These are phyloP conservation scores for Aspergillus arachidicola DNA, from an alignment of 2,329 filamentous ascomycete species.

Conservation along the genomic window DNA sequence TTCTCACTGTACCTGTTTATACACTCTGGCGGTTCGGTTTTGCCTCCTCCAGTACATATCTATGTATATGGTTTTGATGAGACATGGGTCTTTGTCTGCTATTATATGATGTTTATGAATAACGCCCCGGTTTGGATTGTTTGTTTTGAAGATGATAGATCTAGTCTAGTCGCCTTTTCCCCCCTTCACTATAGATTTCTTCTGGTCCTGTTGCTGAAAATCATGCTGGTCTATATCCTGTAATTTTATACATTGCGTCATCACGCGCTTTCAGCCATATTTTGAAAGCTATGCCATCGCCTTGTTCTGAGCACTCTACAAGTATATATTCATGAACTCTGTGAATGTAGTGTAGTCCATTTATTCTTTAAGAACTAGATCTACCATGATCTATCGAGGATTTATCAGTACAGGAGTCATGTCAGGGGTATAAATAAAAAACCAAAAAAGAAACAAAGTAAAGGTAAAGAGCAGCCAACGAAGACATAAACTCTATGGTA, in stretches of 20 bases:
- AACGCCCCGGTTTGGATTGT: not conserved
- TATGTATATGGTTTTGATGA: not conserved
- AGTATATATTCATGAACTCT: not conserved
- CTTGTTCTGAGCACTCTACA: not conserved
- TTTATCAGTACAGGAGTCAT: slow-evolving; percentile 17
- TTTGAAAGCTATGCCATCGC: not conserved
- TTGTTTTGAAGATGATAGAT: not conserved
- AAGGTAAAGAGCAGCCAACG: not conserved
- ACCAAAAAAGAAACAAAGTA: not conserved
- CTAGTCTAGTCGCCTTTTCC: too few relatives aligned
- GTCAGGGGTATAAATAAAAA: slow-evolving; percentile 16
- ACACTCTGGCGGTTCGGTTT: not conserved
- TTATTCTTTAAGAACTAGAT: slow-evolving; percentile 11
- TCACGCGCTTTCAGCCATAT: not conserved
- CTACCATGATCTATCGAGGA: slow-evolving; percentile 17
- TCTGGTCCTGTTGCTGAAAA: not conserved
- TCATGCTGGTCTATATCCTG: not conserved
- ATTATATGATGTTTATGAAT: slow-evolving; percentile 1
- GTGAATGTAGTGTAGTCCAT: not conserved
- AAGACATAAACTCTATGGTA: slow-evolving; percentile 16
- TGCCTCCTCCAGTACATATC: not conserved
- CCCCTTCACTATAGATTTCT: not conserved
- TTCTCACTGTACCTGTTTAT: not conserved
- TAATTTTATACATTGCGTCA: not conserved
- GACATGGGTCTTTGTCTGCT: not conserved